Percentiles rank a stretch among this genome's conserved stretches.
phyloP scores from a whole-genome alignment of 2,329 filamentous ascomycete genomes.

The Aspergillus sp. region DNA sequence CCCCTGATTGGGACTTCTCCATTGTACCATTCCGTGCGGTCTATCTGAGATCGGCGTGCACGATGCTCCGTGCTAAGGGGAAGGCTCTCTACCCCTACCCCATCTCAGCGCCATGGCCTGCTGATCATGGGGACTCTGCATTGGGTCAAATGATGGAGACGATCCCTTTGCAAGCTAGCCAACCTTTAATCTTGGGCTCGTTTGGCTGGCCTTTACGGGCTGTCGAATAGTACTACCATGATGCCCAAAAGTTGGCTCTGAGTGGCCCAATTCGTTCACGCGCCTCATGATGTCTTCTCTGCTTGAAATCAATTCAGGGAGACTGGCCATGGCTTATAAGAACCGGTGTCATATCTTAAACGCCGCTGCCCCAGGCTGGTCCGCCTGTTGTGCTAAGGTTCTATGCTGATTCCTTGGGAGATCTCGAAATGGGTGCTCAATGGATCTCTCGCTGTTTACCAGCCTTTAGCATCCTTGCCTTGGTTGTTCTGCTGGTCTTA shows the following conservation, averaged over 20 bases:
- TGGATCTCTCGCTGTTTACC: slow-evolving; percentile 31
- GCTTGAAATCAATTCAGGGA: background rate
- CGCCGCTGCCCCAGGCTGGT: no score
- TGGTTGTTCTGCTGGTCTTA: slow-evolving; percentile 22
- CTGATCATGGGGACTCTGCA: no score
- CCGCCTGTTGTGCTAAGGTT: no score
- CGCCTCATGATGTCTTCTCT: background rate
- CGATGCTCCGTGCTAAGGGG: no score
- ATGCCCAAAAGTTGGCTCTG: background rate
- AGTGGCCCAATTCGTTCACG: background rate
- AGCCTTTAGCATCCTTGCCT: slow-evolving; percentile 28
- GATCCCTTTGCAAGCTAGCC: background rate
- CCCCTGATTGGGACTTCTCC: no score
- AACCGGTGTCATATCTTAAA: background rate
- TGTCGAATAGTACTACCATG: background rate
- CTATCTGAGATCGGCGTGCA: no score
- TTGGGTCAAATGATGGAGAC: no score
- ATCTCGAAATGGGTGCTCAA: slow-evolving; percentile 20
- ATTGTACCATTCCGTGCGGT: no score
- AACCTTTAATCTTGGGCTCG: background rate
- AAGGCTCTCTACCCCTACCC: no score
- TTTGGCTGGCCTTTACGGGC: background rate
- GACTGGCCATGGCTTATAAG: no score
- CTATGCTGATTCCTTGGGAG: no score
- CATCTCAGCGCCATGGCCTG: no score